These are phyloP conservation scores for Colletotrichum sublineola DNA, from an alignment of 2,329 filamentous ascomycete species.

Conservation along the genomic window DNA sequence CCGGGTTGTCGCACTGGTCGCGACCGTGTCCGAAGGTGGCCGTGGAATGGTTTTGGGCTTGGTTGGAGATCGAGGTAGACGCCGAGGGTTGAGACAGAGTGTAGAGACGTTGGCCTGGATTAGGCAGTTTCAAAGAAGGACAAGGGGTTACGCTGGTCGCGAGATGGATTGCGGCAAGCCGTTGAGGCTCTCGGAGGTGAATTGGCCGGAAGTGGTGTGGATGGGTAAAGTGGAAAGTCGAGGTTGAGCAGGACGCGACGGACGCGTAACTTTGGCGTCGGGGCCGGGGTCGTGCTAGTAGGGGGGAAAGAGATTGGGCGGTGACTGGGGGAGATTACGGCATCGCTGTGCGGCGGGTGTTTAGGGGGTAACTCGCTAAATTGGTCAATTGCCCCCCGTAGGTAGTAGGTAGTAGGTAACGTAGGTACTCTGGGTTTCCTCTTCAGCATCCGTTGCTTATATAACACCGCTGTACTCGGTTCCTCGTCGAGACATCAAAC, in stretches of 20 bases:
- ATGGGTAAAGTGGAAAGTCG: conserved; percentile 24
- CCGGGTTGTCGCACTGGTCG: conserved; percentile 16
- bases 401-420: no score
- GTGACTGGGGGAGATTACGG: not conserved
- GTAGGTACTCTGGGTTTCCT: no score
- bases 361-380: not conserved
- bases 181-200: conserved; percentile 13
- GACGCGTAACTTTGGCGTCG: conserved; percentile 52
- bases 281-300: conserved; percentile 42
- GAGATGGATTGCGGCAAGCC: conserved; percentile 3
- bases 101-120: not conserved
- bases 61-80: not conserved
- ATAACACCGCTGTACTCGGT: not conserved
- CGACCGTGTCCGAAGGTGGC: conserved; percentile 12
- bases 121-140: not conserved
- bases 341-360: not conserved
- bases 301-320: conserved; percentile 26
- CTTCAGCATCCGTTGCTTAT: not conserved
- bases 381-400: not conserved
- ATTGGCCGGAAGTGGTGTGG: not conserved
- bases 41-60: not conserved
- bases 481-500: not conserved
- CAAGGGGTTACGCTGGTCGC: conserved; percentile 6
- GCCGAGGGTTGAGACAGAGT: not conserved
- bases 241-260: conserved; percentile 46